Base-by-base conservation (phyloP, 2,329 filamentous ascomycete species). In the Cytospora chrysosperma region DNA sequence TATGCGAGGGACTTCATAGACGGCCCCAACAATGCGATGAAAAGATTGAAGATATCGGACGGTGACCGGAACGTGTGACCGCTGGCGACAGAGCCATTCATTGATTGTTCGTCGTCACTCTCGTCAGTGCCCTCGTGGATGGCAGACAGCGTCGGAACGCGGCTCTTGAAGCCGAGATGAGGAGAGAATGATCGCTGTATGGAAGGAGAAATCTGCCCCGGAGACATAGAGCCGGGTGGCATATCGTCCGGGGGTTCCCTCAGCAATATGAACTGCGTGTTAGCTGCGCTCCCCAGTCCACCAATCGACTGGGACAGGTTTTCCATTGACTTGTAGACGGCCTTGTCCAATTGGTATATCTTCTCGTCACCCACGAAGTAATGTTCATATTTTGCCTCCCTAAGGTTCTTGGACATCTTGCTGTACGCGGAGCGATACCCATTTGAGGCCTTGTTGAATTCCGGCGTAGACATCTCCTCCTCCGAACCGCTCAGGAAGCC, bases 1-100 rank as follows among this genome's bases (percentile, higher is more conserved):
- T 90, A 95, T 3, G 92, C 92, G n/a, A 99, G 79, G 0, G 94
- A 97, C 75, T 97, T 96, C 88, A 97, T 96, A 0, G 94, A 95
- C 1, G 95, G 95, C 0, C 95, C 95, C 26, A 99, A 81, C 68
- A 95, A 87, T 24, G 85, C 82, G 65, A 99, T 97, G 75, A 98
- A 99, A 6, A 93, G 82, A 13, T 92, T 88, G 73, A 98, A 98
- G 68, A 98, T 96, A 64, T 97, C 92, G 0, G 90, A 86, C 0
- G 93, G 87, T 1, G 86, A 84, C 43, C 80, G 81, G 63, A 86
- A 84, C 0, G 76, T 70, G 4, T 77, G 76, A 50, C 70, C 56
- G 63, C 65, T 63, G 27, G 68, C 54, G 59, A 70, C 27, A 40
- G 34, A 63, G 63, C 34, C 65, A 54, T 30, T 66, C 19, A n/a